Base-by-base conservation (phyloP, 83 land plant genomes). In the Isoetes engelmannii region DNA sequence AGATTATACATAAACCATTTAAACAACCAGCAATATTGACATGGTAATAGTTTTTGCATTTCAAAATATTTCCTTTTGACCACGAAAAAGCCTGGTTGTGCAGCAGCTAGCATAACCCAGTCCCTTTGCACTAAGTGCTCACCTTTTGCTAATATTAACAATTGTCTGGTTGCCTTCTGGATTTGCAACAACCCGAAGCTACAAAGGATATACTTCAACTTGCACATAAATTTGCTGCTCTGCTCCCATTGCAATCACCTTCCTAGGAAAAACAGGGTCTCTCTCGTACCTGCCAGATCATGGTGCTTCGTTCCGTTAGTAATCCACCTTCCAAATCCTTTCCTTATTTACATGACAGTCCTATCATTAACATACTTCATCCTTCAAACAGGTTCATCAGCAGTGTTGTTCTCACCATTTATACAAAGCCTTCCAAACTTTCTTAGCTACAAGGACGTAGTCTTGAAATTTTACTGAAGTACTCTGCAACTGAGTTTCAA, bases 81-180 rank as follows among this genome's bases (percentile, higher is more conserved):
- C 37, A 28, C 2, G 37, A 28, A 28, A 28, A 28, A 28, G 37
- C 37, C 37, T 2, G 37, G 37, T 28, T 28, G 37, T 28, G 37
- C 37, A 28, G 37, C 37, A 28, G 37, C 37, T 28, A 28, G 37
- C 37, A 28, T 28, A 28, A n/a, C 37, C 37, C 37, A 28, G 2
- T 2, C 37, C 37, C 37, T 28, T 28, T 43, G 61, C 70, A 60
- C 9, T 13, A 42, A 65, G 57, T 19, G 13, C 65, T 43, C 73
- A 87, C 90, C 90, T 82, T 84, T 67, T 81, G 66, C 90, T 87
- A 15, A 84, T 67, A n/a, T 62, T 48, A 65, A 87, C 70, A 56
- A 49, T 37, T 43, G 65, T 48, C 18, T 77, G 63, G 13, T 78
- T 74, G 8, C 63, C 47, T n/a, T 75, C 73, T 60, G 79, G 63